Percentiles rank a stretch among this genome's conserved stretches.
Evolutionary conservation across 192 early-diverging fungal genomes (phyloP).

Genomic region (Anaeromyces robustus): DNA sequence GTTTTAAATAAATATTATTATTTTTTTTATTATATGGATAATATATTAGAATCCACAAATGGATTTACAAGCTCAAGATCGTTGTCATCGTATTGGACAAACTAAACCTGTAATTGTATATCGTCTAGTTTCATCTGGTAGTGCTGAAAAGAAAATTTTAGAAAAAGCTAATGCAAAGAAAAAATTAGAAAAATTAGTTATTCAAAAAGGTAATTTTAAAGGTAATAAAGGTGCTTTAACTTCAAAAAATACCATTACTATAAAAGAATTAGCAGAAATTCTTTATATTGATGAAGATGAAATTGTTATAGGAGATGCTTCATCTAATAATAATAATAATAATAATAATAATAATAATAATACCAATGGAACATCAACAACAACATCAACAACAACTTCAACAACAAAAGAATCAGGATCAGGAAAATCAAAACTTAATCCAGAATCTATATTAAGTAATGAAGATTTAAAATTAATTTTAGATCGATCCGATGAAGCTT

Average conservation of each 20-base stretch:
- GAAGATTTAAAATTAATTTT: slow-evolving; percentile 19
- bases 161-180: slow-evolving; percentile 68
- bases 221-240: slow-evolving; percentile 40
- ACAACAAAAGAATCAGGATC: no score
- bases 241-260: slow-evolving; percentile 20
- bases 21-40: neutral
- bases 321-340: no score
- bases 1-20: no score
- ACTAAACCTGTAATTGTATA: slow-evolving; percentile 82
- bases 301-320: slow-evolving; percentile 18
- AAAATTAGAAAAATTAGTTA: slow-evolving; percentile 85
- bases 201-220: slow-evolving; percentile 68
- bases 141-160: slow-evolving; percentile 71
- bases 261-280: slow-evolving; percentile 58
- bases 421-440: neutral
- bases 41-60: slow-evolving; percentile 80
- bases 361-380: no score
- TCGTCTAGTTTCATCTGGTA: slow-evolving; percentile 65
- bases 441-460: slow-evolving; percentile 17
- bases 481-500: slow-evolving; percentile 21
- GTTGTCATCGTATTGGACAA: slow-evolving; percentile 94
- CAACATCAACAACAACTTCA: no score
- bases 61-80: slow-evolving; percentile 91
- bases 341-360: no score
- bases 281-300: slow-evolving; percentile 56